phyloP scores from a whole-genome alignment of 2,329 filamentous ascomycete genomes.

The Fusarium globosum region DNA sequence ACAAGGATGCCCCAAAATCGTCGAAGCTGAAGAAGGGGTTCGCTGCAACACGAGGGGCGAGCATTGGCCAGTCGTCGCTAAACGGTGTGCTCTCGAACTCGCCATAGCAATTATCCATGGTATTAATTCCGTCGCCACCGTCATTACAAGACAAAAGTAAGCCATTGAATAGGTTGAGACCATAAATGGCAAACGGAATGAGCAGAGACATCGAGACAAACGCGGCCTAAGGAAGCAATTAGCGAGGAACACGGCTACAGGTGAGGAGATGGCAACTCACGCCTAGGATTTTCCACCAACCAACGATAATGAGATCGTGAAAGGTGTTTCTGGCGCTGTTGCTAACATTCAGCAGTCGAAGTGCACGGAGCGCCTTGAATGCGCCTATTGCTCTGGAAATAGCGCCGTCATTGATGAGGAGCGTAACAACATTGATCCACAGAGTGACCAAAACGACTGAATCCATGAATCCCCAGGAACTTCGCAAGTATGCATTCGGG shows the following conservation, averaged over 20 bases:
- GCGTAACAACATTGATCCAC: slow-evolving; percentile 92
- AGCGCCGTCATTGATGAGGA: slow-evolving; percentile 82
- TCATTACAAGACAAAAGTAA: slow-evolving; percentile 82
- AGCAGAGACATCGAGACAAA: slow-evolving; percentile 94
- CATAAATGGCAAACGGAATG: slow-evolving; percentile 97
- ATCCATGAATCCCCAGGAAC: slow-evolving; percentile 97
- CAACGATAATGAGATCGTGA: slow-evolving; percentile 93
- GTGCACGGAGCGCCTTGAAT: slow-evolving; percentile 93
- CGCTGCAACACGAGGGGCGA: slow-evolving; percentile 81
- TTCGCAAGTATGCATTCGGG: slow-evolving; percentile 95
- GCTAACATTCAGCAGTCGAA: slow-evolving; percentile 93
- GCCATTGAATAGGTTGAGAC: slow-evolving; percentile 90
- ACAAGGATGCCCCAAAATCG: slow-evolving; percentile 91
- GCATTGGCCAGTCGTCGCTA: slow-evolving; percentile 78
- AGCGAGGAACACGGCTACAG: not conserved
- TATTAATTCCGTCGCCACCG: slow-evolving; percentile 63
- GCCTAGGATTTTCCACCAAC: slow-evolving; percentile 92
- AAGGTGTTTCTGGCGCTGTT: slow-evolving; percentile 96
- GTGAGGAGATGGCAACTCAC: slow-evolving; percentile 57
- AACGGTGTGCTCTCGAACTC: slow-evolving; percentile 84
- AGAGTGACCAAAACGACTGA: slow-evolving; percentile 90
- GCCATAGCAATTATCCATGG: slow-evolving; percentile 80
- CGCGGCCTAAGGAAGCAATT: slow-evolving; percentile 66
- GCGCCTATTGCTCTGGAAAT: slow-evolving; percentile 93
- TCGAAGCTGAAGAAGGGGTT: slow-evolving; percentile 95